Conservation (phyloP, 73 alveolate genomes). For the Symbiodinium pilosum region DNA sequence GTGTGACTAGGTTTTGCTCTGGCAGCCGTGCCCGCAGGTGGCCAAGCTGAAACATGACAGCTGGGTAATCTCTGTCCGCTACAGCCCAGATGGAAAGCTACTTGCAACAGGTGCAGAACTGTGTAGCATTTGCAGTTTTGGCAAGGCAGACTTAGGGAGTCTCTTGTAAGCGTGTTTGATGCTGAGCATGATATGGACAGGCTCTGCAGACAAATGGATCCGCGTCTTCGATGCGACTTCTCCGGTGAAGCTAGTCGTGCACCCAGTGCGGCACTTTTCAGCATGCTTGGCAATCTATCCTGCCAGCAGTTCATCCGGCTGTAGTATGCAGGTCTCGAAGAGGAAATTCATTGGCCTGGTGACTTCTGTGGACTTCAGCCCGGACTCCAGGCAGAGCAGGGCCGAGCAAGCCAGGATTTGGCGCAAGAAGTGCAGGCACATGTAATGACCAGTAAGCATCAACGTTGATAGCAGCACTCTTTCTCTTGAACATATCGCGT, state of each 20-base stretch:
- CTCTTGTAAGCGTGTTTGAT: too few species aligned
- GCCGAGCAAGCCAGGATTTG: too few species aligned
- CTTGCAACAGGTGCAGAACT: background rate
- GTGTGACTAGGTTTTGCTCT: background rate
- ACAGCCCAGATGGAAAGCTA: background rate
- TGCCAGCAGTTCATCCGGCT: background rate
- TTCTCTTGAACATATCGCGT: too few species aligned
- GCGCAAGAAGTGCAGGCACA: too few species aligned
- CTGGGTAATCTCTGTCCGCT: conserved; percentile 77
- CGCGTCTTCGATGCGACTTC: conserved; percentile 46
- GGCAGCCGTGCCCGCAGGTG: background rate
- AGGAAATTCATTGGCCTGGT: background rate
- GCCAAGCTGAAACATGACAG: conserved; percentile 62
- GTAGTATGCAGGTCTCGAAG: background rate
- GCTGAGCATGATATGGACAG: conserved; percentile 20
- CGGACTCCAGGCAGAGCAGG: background rate
- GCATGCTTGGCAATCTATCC: background rate
- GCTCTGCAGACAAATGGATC: conserved; percentile 75
- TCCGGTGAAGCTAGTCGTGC: background rate
- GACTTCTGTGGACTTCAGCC: conserved; percentile 14
- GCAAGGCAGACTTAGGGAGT: too few species aligned
- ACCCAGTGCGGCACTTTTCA: background rate
- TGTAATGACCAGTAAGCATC: too few species aligned
- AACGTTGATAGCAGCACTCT: too few species aligned
- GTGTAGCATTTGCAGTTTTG: too few species aligned